These are phyloP conservation scores for Gonapodya prolifera DNA, from an alignment of 192 early-diverging fungal genomes.

Conservation along the genomic window DNA sequence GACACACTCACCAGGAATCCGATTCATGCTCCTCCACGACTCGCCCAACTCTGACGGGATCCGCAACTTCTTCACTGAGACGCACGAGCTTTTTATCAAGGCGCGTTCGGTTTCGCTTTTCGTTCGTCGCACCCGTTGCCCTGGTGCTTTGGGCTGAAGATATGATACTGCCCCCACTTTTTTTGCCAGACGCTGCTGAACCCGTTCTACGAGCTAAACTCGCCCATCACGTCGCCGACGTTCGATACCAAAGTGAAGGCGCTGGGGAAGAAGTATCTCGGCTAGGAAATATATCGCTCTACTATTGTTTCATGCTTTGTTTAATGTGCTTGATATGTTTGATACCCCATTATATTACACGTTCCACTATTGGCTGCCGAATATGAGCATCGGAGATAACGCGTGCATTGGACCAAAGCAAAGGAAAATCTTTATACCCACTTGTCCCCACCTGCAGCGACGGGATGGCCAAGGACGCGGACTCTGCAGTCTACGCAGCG, in stretches of 20 bases:
- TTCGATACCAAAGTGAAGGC: constrained; percentile 73
- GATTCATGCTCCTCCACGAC: constrained; percentile 75
- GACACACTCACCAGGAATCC: constrained; percentile 42
- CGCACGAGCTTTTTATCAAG: constrained; percentile 79
- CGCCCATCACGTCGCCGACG: constrained; percentile 55
- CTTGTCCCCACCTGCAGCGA: no score
- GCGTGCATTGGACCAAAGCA: no score
- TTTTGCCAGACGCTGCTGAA: constrained; percentile 77
- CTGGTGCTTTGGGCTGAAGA: neutral
- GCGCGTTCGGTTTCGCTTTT: constrained; percentile 23
- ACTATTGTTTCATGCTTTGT: no score
- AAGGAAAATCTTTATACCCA: no score
- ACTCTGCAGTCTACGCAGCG: no score
- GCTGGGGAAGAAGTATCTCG: constrained; percentile 59
- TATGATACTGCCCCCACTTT: constrained; percentile 11
- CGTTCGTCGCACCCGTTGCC: neutral
- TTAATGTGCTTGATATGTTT: no score
- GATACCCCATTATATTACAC: no score
- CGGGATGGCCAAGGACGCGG: no score
- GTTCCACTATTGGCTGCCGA: no score
- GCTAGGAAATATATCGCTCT: no score
- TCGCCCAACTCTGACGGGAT: constrained; percentile 63
- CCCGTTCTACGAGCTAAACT: constrained; percentile 78
- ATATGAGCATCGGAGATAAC: no score
- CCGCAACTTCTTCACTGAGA: constrained; percentile 66